A percentile compares a stretch with the other conserved stretches of the same genome.
Conservation (phyloP, 2,329 filamentous ascomycete species). For the Colletotrichum limetticola region DNA sequence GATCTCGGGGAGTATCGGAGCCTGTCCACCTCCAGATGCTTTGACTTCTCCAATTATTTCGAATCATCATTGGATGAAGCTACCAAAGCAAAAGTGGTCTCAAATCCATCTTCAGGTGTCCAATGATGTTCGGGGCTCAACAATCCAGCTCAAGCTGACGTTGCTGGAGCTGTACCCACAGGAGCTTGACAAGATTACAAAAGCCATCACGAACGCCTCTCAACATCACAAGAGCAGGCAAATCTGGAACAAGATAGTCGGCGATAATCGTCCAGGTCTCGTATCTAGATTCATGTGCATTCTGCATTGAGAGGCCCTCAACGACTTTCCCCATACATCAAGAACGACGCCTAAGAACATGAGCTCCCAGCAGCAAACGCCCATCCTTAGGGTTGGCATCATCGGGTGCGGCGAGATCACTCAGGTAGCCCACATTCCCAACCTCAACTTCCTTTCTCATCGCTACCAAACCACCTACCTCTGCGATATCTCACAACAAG, state of each 20-base stretch:
- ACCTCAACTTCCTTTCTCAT: constrained; percentile 53
- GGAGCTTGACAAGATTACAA: not conserved
- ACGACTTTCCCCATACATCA: not conserved
- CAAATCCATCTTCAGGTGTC: constrained; percentile 7
- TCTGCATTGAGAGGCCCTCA: not conserved
- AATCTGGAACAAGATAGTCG: not conserved
- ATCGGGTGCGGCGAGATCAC: constrained; percentile 61
- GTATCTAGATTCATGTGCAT: not conserved
- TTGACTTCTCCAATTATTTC: not conserved
- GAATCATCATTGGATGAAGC: constrained; percentile 15
- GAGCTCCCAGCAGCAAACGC: constrained; percentile 1
- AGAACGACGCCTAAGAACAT: not conserved
- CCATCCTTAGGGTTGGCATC: constrained; percentile 49
- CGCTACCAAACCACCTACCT: constrained; percentile 59
- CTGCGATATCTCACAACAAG: constrained; percentile 58
- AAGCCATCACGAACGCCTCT: not conserved
- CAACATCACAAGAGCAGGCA: not conserved
- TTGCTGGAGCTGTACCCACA: not conserved
- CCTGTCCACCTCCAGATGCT: not conserved
- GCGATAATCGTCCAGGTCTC: not conserved
- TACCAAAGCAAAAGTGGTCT: not conserved
- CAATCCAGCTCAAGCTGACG: not conserved
- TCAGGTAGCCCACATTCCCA: constrained; percentile 65
- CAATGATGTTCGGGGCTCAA: constrained; percentile 5
- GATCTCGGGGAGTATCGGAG: constrained; percentile 14